Conservation (phyloP, 441 rosid genomes). For the Dalechampia spathulata region DNA sequence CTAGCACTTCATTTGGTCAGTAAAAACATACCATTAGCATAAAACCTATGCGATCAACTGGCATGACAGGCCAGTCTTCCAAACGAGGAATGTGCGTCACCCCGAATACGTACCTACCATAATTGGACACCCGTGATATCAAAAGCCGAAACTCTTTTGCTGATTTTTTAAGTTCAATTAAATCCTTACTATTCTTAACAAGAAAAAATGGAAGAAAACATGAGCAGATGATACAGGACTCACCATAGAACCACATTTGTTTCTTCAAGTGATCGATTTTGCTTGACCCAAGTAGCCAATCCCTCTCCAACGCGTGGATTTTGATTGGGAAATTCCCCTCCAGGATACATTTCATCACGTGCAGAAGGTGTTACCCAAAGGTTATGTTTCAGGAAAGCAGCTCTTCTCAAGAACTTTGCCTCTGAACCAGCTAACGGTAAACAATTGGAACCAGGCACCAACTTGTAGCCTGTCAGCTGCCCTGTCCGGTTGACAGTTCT, state of each 20-base stretch:
- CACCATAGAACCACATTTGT: constrained; percentile 77
- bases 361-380: constrained; percentile 84
- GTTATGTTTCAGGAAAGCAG: constrained; percentile 79
- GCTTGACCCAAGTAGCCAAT: constrained; percentile 77
- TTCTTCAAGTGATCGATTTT: constrained; percentile 78
- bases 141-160: too few species aligned
- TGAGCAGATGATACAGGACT: constrained; percentile 7
- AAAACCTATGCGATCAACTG: constrained; percentile 81
- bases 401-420: constrained; percentile 81
- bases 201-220: too few species aligned
- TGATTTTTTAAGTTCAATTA: too few species aligned
- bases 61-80: constrained; percentile 98
- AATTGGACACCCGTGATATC: constrained; percentile 28
- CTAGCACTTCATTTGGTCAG: not conserved
- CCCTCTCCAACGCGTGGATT: constrained; percentile 87
- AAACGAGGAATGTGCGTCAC: constrained; percentile 76
- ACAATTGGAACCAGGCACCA: constrained; percentile 86
- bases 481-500: constrained; percentile 84
- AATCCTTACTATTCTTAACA: too few species aligned
- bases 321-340: constrained; percentile 93
- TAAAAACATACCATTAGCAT: constrained; percentile 54
- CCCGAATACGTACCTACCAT: constrained; percentile 82
- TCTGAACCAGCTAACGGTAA: constrained; percentile 74
- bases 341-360: constrained; percentile 66
- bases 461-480: constrained; percentile 76